Evolutionary conservation across 2,329 filamentous ascomycete species (phyloP).

Genomic region (Colletotrichum filicis): DNA sequence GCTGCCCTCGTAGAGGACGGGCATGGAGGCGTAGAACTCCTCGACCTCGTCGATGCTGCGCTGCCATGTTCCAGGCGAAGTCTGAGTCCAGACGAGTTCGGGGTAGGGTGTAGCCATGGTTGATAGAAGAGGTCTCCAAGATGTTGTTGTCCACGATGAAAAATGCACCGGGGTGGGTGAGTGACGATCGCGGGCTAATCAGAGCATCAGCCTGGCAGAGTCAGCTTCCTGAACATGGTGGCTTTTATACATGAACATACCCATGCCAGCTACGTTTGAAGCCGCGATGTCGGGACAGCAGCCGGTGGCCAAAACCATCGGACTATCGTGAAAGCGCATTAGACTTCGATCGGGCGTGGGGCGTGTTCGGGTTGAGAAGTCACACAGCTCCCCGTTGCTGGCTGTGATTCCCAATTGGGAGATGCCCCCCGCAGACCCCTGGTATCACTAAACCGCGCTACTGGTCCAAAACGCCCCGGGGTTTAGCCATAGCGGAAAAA

Average conservation of each 20-base stretch:
- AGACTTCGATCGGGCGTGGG: neutral
- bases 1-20: conserved; percentile 47
- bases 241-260: neutral
- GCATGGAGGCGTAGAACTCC: conserved; percentile 51
- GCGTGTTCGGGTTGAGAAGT: neutral
- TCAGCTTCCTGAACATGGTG: neutral
- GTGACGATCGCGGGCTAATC: neutral
- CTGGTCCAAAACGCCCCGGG: neutral
- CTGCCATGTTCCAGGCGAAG: conserved; percentile 43
- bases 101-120: conserved; percentile 10
- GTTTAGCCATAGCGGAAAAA: neutral
- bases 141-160: too few species aligned
- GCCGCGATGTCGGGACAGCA: neutral
- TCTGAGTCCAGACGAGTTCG: conserved; percentile 40
- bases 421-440: neutral
- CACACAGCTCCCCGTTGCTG: neutral
- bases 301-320: neutral
- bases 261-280: neutral
- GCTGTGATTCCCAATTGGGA: neutral
- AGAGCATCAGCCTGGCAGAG: neutral
- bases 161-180: neutral
- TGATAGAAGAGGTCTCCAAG: neutral
- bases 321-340: neutral
- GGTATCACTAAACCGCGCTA: neutral
- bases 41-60: conserved; percentile 54